These are phyloP conservation scores for Sequoia sempervirens DNA, from an alignment of 75 land plant species.

Conservation along the genomic window DNA sequence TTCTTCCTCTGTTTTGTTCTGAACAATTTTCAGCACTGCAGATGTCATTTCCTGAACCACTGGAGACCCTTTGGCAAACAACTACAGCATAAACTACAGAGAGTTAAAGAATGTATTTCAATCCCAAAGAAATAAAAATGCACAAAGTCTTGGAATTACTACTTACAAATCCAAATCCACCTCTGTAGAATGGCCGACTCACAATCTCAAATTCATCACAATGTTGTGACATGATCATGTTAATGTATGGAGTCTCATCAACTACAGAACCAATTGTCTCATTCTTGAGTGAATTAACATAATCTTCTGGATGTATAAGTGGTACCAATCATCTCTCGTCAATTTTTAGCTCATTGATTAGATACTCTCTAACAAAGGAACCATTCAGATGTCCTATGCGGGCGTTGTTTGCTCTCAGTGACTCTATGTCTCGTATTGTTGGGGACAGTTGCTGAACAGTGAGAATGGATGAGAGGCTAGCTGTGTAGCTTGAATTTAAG, in stretches of 20 bases:
- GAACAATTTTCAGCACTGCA: neutral
- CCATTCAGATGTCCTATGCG: neutral
- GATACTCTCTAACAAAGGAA: neutral
- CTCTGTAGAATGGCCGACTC: no score
- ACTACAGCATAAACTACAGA: neutral
- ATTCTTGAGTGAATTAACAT: neutral
- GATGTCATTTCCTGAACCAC: neutral
- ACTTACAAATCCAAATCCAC: no score
- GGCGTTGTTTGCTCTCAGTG: neutral
- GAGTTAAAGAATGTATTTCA: neutral
- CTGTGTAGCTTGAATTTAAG: no score
- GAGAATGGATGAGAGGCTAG: neutral
- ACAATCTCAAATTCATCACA: neutral
- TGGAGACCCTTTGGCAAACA: neutral
- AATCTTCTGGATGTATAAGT: neutral
- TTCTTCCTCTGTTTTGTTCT: neutral
- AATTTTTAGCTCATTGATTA: neutral
- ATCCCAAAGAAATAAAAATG: no score
- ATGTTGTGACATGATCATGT: neutral
- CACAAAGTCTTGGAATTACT: no score
- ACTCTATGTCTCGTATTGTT: neutral
- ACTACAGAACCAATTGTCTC: neutral
- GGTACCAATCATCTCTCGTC: neutral
- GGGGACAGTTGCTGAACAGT: conserved; percentile 19
- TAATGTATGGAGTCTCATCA: neutral